Percentiles rank a stretch among this genome's conserved stretches.
These are phyloP conservation scores for Marvania coccoides DNA, from an alignment of 139 green algal species.

Conservation along the genomic window DNA sequence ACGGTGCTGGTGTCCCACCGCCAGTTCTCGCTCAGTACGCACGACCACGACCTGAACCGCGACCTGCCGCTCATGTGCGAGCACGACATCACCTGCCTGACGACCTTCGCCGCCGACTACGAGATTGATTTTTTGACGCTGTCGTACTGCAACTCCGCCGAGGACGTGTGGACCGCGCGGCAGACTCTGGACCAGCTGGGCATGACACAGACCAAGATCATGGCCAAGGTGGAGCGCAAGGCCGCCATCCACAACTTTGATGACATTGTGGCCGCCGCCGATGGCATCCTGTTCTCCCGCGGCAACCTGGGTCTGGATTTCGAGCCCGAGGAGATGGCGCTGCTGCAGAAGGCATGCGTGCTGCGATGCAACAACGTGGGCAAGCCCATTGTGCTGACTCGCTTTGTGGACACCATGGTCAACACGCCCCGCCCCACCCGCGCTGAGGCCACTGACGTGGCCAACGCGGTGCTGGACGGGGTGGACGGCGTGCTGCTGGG, in stretches of 20 bases:
- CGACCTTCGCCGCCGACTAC: conserved; percentile 32
- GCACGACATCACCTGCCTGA: conserved; percentile 32
- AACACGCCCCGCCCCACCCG: conserved; percentile 28
- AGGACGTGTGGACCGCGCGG: conserved; percentile 33
- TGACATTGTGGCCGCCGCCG: conserved; percentile 55
- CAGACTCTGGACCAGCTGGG: conserved; percentile 39
- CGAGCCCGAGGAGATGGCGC: conserved; percentile 53
- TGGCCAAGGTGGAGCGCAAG: conserved; percentile 73
- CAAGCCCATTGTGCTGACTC: conserved; percentile 79
- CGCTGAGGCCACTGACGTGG: conserved; percentile 86
- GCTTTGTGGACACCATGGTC: conserved; percentile 88
- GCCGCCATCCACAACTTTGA: conserved; percentile 36
- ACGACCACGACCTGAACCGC: conserved; percentile 35
- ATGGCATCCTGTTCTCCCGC: conserved; percentile 69
- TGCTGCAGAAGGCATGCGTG: conserved; percentile 50
- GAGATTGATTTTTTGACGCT: conserved; percentile 85
- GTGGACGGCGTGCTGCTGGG: conserved; percentile 67
- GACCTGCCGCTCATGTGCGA: conserved; percentile 51
- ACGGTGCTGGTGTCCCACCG: conserved; percentile 38
- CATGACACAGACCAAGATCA: conserved; percentile 52
- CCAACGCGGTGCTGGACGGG: conserved; percentile 89
- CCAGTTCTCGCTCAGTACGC: background rate
- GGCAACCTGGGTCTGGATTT: conserved; percentile 84
- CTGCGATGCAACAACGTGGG: conserved; percentile 43
- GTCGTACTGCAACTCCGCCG: conserved; percentile 54